These are phyloP conservation scores for Diaporthe citri DNA, from an alignment of 2,329 filamentous ascomycete genomes.

Conservation along the genomic window DNA sequence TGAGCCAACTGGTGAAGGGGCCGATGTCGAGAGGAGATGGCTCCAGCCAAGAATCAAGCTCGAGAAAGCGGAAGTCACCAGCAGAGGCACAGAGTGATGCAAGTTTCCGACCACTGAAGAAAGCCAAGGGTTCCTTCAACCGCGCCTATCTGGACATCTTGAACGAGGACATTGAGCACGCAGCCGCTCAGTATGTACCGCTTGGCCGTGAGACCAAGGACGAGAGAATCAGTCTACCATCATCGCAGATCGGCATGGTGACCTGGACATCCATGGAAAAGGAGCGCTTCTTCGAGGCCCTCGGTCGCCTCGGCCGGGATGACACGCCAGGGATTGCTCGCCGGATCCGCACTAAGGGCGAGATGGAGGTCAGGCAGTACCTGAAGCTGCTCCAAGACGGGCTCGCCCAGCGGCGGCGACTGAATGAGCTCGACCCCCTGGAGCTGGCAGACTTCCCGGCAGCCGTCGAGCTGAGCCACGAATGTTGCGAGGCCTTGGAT, in stretches of 20 bases:
- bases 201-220: not conserved
- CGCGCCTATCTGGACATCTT: conserved; percentile 62
- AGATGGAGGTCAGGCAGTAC: conserved; percentile 80
- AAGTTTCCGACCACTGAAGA: conserved; percentile 56
- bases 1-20: not conserved
- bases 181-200: conserved; percentile 53
- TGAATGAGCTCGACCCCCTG: conserved; percentile 53
- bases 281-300: conserved; percentile 72
- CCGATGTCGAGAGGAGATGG: not conserved
- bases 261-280: conserved; percentile 82
- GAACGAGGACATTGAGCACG: conserved; percentile 71
- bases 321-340: conserved; percentile 72
- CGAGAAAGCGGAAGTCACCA: conserved; percentile 33
- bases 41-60: not conserved
- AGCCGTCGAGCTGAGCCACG: conserved; percentile 77
- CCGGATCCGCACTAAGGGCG: conserved; percentile 77
- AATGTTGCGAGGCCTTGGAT: conserved; percentile 76
- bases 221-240: conserved; percentile 49
- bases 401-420: conserved; percentile 54
- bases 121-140: conserved; percentile 58
- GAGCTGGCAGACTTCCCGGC: conserved; percentile 71
- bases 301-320: conserved; percentile 74
- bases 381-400: conserved; percentile 71
- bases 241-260: conserved; percentile 76
- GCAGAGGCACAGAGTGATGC: not conserved